phyloP scores from a whole-genome alignment of 805 yeast genomes.

The Candida alai region DNA sequence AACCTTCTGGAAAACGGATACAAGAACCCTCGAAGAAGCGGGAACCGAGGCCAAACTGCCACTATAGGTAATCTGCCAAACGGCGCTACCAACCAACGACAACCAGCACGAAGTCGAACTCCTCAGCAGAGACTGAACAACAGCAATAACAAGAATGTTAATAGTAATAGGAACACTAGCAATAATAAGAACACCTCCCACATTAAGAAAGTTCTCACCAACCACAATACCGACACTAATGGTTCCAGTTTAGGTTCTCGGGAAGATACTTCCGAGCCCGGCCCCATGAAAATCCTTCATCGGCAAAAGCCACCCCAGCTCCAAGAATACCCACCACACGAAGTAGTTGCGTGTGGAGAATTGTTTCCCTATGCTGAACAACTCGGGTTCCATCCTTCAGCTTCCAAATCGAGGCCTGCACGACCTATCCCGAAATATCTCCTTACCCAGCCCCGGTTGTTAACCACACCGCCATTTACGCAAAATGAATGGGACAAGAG shows the following conservation, averaged over 20 bases:
- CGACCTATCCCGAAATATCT: conserved; percentile 36
- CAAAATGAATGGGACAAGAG: conserved; percentile 64
- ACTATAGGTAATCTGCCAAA: no score
- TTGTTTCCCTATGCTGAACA: conserved; percentile 25
- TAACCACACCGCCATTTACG: conserved; percentile 28
- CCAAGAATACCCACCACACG: conserved; percentile 18
- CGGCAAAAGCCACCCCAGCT: conserved; percentile 15
- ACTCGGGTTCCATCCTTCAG: conserved; percentile 24
- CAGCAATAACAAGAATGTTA: neutral
- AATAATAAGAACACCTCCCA: no score
- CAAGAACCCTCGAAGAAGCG: conserved; percentile 13
- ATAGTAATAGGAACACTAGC: neutral
- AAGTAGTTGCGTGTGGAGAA: conserved; percentile 25
- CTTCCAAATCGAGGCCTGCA: conserved; percentile 9
- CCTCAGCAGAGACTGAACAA: conserved; percentile 3
- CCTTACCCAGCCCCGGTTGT: conserved; percentile 31
- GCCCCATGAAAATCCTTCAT: conserved; percentile 18
- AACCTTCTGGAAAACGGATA: conserved; percentile 12
- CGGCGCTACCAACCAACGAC: neutral
- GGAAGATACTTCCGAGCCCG: conserved; percentile 4
- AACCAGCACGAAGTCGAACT: neutral
- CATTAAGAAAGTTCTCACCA: neutral
- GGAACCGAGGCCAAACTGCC: conserved; percentile 6
- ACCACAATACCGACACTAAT: no score
- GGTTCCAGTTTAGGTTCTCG: no score